phyloP scores from a whole-genome alignment of 2,329 filamentous ascomycete species.

The Penicillium sp. region DNA sequence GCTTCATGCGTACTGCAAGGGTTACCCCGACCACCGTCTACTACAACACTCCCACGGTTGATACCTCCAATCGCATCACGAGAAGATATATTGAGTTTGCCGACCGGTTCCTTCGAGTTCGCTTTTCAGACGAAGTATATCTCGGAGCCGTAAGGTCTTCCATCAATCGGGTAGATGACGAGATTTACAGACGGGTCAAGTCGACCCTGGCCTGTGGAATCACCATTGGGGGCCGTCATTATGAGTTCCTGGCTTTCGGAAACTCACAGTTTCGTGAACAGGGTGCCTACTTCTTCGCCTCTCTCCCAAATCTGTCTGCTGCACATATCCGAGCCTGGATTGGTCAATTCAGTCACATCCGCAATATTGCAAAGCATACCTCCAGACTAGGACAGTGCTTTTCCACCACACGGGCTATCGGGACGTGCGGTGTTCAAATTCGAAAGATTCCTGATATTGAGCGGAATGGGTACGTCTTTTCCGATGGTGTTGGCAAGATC shows the following conservation, averaged over 20 bases:
- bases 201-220: slow-evolving; percentile 73
- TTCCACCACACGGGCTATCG: slow-evolving; percentile 78
- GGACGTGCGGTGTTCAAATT: slow-evolving; percentile 55
- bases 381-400: slow-evolving; percentile 92
- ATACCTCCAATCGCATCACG: slow-evolving; percentile 83
- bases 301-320: slow-evolving; percentile 62
- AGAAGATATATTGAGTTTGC: slow-evolving; percentile 63
- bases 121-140: slow-evolving; percentile 77
- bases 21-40: slow-evolving; percentile 82
- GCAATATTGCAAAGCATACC: slow-evolving; percentile 79
- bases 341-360: slow-evolving; percentile 78
- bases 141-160: slow-evolving; percentile 58
- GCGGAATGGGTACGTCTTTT: slow-evolving; percentile 67
- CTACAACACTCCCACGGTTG: slow-evolving; percentile 70
- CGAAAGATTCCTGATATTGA: slow-evolving; percentile 65
- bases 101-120: slow-evolving; percentile 81
- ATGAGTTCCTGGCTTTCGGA: slow-evolving; percentile 87
- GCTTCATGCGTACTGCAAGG: slow-evolving; percentile 67
- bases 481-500: slow-evolving; percentile 92
- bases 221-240: slow-evolving; percentile 71
- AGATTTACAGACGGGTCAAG: slow-evolving; percentile 69
- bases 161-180: slow-evolving; percentile 56
- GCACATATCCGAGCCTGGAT: slow-evolving; percentile 78
- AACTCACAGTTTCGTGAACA: slow-evolving; percentile 93
- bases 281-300: slow-evolving; percentile 87